Evolutionary conservation across 2,329 filamentous ascomycete species (phyloP).

Genomic region (Colletotrichum gloeosporioides): DNA sequence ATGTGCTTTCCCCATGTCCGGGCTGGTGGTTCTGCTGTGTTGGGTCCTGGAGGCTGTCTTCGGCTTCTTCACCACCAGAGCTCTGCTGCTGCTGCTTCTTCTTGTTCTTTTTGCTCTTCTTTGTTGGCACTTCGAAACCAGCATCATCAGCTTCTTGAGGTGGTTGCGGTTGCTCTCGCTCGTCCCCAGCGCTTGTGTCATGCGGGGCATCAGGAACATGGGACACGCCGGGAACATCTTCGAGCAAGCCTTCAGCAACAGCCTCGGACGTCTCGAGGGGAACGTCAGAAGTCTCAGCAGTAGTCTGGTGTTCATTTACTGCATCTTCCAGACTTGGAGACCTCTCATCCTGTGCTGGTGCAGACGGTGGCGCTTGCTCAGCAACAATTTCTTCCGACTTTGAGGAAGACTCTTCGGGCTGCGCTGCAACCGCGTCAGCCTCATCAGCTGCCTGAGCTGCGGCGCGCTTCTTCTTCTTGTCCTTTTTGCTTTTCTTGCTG

Average conservation of each 20-base stretch:
- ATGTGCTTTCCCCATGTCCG: neutral
- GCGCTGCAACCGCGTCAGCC: neutral
- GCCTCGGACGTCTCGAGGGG: neutral
- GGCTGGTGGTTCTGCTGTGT: neutral
- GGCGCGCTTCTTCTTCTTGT: slow-evolving; percentile 21
- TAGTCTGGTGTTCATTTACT: neutral
- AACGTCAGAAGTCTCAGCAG: neutral
- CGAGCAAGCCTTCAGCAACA: neutral
- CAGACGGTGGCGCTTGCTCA: neutral
- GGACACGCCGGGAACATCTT: neutral
- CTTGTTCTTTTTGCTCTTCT: slow-evolving; percentile 31
- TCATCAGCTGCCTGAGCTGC: neutral
- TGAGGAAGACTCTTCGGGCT: neutral
- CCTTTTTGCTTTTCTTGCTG: slow-evolving; percentile 27
- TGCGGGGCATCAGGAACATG: neutral
- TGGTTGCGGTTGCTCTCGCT: neutral
- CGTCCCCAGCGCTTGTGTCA: neutral
- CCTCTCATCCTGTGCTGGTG: neutral
- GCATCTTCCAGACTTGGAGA: neutral
- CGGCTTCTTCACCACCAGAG: neutral
- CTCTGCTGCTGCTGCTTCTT: slow-evolving; percentile 29
- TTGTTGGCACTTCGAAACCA: neutral
- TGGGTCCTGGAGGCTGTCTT: neutral
- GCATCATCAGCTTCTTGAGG: neutral
- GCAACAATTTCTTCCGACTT: neutral